Evolutionary conservation across 305 asterid species (phyloP), one percentile per base, ranked within the genome.

Genomic region (Fraxinus albicans): DNA sequence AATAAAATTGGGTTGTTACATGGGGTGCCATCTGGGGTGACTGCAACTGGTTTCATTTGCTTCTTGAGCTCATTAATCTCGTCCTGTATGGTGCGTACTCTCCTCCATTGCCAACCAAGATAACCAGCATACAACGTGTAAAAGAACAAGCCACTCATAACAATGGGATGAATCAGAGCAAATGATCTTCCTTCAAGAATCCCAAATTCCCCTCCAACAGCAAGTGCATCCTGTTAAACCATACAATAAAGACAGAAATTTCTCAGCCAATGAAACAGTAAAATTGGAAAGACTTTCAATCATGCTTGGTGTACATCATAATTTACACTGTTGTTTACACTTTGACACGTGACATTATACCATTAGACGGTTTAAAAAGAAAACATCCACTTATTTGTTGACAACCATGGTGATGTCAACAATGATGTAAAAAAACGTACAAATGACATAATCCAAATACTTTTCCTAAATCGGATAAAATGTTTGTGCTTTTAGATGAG

Each of bases 101-200:
- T 89, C 89, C 99, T 83, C 99, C 98, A 93, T 88, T 96, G 98
- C 98, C 98, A 96, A 17, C 99, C 99, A 81, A 94, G 96, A 73
- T 94, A 96, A 5, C 98, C 99, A 47, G 98, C 92, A 79, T 94
- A 94, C 85, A 93, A 73, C 1, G 98, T 94, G 89, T 90, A 93
- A 6, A 85, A 31, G 82, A 96, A 94, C 65, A 96, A 89, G 6
- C 96, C 89, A 73, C 89, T 34, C 98, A 93, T 94, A 77, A 88
- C 97, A 29, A 89, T 72, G 12, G 99, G 98, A 86, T 96, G 98
- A 75, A 95, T 82, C 82, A 95, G 83, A 25, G 99, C 94, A 74
- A 89, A 84, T 6, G 93, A 87, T 81, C 98, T 89, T 80, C 99
- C 98, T 83, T 95, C 99, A 34, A 95, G 88, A 35, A 95, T 93